Conservation (phyloP, 225 moss, liverwort and hornwort genomes). For the Straminergon stramineum region DNA sequence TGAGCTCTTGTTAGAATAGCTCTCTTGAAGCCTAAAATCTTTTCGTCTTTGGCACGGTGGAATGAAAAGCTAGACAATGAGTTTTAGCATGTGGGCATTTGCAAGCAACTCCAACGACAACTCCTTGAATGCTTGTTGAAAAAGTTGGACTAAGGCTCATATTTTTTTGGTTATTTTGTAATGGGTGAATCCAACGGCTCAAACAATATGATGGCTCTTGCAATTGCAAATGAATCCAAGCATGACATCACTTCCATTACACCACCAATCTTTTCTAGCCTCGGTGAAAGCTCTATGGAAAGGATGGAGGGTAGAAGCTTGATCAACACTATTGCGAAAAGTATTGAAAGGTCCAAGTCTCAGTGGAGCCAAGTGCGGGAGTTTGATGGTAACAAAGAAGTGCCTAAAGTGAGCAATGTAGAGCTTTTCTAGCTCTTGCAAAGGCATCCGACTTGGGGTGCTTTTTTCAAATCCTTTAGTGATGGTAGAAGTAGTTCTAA, state of each 20-base stretch:
- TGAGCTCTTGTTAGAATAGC: background rate
- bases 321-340: accelerated
- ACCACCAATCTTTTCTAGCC: no score
- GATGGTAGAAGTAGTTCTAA: accelerated
- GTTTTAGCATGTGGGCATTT: no score
- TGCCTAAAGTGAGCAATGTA: background rate
- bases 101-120: background rate
- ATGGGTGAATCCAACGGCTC: background rate
- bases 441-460: background rate
- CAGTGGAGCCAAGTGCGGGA: background rate
- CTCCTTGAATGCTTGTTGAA: no score
- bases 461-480: accelerated
- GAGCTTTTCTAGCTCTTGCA: background rate
- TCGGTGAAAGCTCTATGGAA: background rate
- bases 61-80: background rate
- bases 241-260: background rate
- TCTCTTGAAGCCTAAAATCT: background rate
- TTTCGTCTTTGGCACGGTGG: accelerated
- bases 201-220: no score
- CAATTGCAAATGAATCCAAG: background rate
- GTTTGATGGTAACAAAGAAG: background rate
- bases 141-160: background rate
- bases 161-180: background rate
- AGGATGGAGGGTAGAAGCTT: background rate
- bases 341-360: background rate